Base-by-base conservation (phyloP, 306 rosid species). In the Luffa acutangula region DNA sequence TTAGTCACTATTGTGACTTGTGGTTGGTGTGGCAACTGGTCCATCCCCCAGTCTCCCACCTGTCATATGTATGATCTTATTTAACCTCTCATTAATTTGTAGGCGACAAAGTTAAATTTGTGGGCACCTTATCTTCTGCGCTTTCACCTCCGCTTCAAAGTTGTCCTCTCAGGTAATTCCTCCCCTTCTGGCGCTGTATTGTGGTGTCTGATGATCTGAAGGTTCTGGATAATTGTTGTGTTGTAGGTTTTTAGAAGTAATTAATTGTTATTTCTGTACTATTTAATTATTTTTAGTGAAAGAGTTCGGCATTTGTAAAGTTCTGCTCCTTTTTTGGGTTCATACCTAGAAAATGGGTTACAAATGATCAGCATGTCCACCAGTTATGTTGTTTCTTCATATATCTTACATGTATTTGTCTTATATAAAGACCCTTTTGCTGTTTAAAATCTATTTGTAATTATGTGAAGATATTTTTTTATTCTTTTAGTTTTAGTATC, bases 31-130 rank as follows among this genome's bases (percentile, higher is more conserved):
- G 37, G 52, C 37, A 18, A 53, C 67, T 56, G 67, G 79, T 41
- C 12, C 67, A 56, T 76, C 58, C 54, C 36, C 36, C 53, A 9
- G 52, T 21, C 67, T 62, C 60, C 58, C 43, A 67, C 41, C 58
- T 34, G 20, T 41, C 39, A 56, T 62, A 43, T 48, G 46, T 18
- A 51, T 51, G 48, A 62, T 8, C 54, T 25, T 80, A 2, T 64
- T 56, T 56, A 53, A 56, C 45, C 20, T 64, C 67, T 85, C 25
- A 72, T 49, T 73, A 81, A 79, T 78, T 77, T 88, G 83, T 87
- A 96, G 99, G 99, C 80, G 99, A 93, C 83, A 86, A 93, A 70
- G 99, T 96, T 43, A 96, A 86, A 86, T 96, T 83, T 84, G 88
- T 96, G 52, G 99, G 98, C 76, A 65, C 88, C 6, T 7, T 85